These are phyloP conservation scores for Daedaleopsis nitida DNA, from an alignment of 768 basidiomycete genomes.

Conservation along the genomic window DNA sequence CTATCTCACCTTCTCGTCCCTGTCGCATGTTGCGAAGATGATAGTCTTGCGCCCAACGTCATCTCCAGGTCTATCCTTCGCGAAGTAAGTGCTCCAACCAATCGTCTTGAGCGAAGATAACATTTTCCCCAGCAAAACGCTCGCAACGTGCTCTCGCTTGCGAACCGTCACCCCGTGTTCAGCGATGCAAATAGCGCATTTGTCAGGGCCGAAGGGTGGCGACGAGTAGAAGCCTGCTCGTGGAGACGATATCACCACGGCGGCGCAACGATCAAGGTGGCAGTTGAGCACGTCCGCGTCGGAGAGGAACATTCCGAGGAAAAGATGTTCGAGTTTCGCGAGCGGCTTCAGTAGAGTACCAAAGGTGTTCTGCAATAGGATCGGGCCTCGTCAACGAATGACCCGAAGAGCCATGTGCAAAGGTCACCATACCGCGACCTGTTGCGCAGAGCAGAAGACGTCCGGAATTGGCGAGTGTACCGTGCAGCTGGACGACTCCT, in stretches of 20 bases:
- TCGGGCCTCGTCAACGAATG: not conserved
- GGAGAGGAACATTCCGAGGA: slow-evolving; percentile 67
- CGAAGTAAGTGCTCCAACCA: slow-evolving; percentile 56
- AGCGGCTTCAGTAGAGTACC: slow-evolving; percentile 49
- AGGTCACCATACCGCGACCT: slow-evolving; percentile 51
- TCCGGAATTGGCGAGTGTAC: slow-evolving; percentile 67
- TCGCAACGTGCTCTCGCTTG: slow-evolving; percentile 49
- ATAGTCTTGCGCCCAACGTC: not conserved
- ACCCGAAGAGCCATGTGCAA: not conserved
- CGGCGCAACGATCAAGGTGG: slow-evolving; percentile 38
- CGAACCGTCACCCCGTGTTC: slow-evolving; percentile 35
- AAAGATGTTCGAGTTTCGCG: slow-evolving; percentile 47
- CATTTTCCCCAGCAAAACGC: slow-evolving; percentile 44
- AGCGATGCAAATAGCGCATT: slow-evolving; percentile 40
- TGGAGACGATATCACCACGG: slow-evolving; percentile 4
- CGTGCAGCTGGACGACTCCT: slow-evolving; percentile 55
- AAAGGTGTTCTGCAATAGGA: slow-evolving; percentile 40
- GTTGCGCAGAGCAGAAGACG: slow-evolving; percentile 41
- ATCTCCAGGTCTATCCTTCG: slow-evolving; percentile 14
- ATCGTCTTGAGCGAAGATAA: slow-evolving; percentile 47
- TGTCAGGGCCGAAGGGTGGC: slow-evolving; percentile 28
- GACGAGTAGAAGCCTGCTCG: slow-evolving; percentile 1
- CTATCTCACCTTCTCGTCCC: not conserved
- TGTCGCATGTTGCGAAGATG: not conserved
- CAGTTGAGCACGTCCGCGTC: slow-evolving; percentile 48